Evolutionary conservation across 441 rosid species (phyloP).

Genomic region (Populus hybrid): DNA sequence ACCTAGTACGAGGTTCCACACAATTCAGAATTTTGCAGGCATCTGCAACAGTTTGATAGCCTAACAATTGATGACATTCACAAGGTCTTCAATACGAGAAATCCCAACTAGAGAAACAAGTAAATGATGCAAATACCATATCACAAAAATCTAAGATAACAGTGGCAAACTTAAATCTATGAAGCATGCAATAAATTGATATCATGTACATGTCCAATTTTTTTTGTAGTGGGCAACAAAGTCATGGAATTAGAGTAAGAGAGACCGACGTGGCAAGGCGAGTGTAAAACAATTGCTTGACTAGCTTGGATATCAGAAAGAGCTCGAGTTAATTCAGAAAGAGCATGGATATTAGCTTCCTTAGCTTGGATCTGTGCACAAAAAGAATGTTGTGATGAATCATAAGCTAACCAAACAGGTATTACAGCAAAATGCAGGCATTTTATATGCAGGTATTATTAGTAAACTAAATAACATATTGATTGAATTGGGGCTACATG

Average conservation of each 20-base stretch:
- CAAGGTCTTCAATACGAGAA: background rate
- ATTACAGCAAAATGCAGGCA: too few relatives aligned
- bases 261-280: slow-evolving; percentile 67
- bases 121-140: background rate
- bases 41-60: background rate
- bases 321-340: too few relatives aligned
- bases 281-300: slow-evolving; percentile 62
- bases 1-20: background rate
- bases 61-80: background rate
- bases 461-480: too few relatives aligned
- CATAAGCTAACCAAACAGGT: too few relatives aligned
- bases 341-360: too few relatives aligned
- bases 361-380: too few relatives aligned
- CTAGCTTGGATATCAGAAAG: too few relatives aligned
- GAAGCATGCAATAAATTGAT: background rate
- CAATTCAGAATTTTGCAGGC: background rate
- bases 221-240: background rate
- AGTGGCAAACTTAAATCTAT: background rate
- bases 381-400: too few relatives aligned
- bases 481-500: too few relatives aligned
- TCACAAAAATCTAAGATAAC: background rate
- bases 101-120: background rate
- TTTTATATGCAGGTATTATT: too few relatives aligned
- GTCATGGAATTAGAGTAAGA: slow-evolving; percentile 3
- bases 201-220: background rate